A percentile compares a stretch with the other conserved stretches of the same genome.
Evolutionary conservation across 2,329 filamentous ascomycete species (phyloP).

Genomic region (Daldinia sp.): DNA sequence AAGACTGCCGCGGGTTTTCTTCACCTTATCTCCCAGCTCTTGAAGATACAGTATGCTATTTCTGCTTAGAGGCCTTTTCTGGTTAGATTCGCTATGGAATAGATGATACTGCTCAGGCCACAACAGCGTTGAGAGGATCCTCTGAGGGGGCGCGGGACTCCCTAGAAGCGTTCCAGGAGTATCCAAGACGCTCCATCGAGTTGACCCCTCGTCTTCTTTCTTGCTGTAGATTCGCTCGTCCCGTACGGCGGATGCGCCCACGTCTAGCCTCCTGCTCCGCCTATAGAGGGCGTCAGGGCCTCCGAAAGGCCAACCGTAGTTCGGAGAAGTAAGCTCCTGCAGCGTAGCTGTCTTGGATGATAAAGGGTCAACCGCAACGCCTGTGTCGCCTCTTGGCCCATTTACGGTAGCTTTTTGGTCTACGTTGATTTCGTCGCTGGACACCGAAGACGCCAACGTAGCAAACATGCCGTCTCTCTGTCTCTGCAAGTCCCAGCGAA

Average conservation of each 20-base stretch:
- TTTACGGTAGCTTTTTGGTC: slow-evolving; percentile 2
- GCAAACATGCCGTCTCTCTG: slow-evolving; percentile 61
- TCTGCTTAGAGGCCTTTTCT: slow-evolving; percentile 7
- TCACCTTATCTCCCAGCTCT: slow-evolving; percentile 40
- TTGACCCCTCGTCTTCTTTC: slow-evolving; percentile 6
- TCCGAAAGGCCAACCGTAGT: slow-evolving; percentile 33
- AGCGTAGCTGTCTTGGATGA: slow-evolving; percentile 36
- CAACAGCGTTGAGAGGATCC: slow-evolving; percentile 16
- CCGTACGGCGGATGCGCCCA: slow-evolving; percentile 4
- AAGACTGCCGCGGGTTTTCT: slow-evolving; percentile 33
- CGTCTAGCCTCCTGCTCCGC: slow-evolving; percentile 12
- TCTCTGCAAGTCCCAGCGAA: slow-evolving; percentile 64
- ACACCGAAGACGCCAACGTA: slow-evolving; percentile 51
- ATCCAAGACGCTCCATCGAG: neutral
- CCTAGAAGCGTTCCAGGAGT: slow-evolving; percentile 4
- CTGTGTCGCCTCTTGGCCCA: neutral
- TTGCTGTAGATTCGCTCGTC: slow-evolving; percentile 6
- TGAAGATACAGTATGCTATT: slow-evolving; percentile 44
- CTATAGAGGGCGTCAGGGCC: neutral
- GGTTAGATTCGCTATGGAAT: neutral
- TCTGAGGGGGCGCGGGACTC: slow-evolving; percentile 4
- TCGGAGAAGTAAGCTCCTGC: slow-evolving; percentile 28
- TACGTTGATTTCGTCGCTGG: neutral
- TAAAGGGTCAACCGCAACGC: slow-evolving; percentile 39
- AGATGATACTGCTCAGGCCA: neutral